Evolutionary conservation across 2,329 filamentous ascomycete genomes (phyloP).

Genomic region (Paecilomyces sp.): DNA sequence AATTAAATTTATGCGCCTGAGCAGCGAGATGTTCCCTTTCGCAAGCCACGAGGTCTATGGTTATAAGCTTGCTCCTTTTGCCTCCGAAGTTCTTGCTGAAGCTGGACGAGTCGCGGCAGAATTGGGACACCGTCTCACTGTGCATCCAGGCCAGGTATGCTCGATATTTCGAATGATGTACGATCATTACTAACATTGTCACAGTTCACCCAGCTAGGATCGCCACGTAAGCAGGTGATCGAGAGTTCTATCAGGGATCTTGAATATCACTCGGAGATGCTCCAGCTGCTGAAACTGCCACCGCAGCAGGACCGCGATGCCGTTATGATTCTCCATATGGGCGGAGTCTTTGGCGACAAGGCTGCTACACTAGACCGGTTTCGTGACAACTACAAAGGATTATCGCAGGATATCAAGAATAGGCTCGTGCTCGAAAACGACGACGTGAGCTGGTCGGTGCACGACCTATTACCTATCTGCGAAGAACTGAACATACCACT

Average conservation of each 20-base stretch:
- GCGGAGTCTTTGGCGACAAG: slow-evolving; percentile 85
- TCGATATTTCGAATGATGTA: neutral
- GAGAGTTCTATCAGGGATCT: slow-evolving; percentile 71
- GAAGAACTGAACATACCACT: slow-evolving; percentile 91
- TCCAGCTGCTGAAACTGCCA: slow-evolving; percentile 68
- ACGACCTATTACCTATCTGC: slow-evolving; percentile 82
- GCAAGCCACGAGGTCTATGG: slow-evolving; percentile 82
- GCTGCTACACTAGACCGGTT: slow-evolving; percentile 70
- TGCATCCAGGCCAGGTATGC: slow-evolving; percentile 70
- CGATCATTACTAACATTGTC: neutral
- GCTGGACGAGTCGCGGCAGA: slow-evolving; percentile 70
- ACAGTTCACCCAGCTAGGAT: slow-evolving; percentile 83
- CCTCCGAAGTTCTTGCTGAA: slow-evolving; percentile 66
- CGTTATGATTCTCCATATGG: slow-evolving; percentile 92
- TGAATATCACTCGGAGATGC: slow-evolving; percentile 80
- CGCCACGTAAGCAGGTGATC: slow-evolving; percentile 70
- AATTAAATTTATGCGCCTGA: slow-evolving; percentile 87
- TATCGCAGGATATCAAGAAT: slow-evolving; percentile 66
- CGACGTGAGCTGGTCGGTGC: slow-evolving; percentile 86
- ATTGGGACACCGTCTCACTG: slow-evolving; percentile 77
- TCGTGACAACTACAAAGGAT: slow-evolving; percentile 60
- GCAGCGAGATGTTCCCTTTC: slow-evolving; percentile 96
- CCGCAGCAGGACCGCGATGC: slow-evolving; percentile 75
- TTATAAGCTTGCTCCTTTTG: slow-evolving; percentile 78
- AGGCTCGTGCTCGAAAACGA: slow-evolving; percentile 89